Evolutionary conservation across 495 filamentous ascomycete species (phyloP).

Genomic region (Hamigera avellanea): DNA sequence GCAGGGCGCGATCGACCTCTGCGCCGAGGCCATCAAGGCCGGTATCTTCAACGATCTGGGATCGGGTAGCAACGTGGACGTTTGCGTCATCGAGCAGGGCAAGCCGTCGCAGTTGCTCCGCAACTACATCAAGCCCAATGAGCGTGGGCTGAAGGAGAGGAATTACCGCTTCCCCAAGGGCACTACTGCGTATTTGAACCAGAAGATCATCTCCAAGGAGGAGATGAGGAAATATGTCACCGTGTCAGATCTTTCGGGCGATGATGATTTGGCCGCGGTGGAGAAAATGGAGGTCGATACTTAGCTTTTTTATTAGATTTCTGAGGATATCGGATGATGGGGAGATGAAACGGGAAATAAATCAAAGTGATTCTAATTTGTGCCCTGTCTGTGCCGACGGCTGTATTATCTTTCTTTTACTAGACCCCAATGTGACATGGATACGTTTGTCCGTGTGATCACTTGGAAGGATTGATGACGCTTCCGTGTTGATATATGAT

Average conservation of each 20-base stretch:
- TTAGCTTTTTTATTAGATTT: no score
- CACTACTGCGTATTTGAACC: conserved; percentile 85
- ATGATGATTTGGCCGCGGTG: conserved; percentile 45
- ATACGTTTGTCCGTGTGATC: no score
- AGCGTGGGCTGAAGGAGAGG: conserved; percentile 79
- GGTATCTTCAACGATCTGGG: conserved; percentile 99
- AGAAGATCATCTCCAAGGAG: conserved; percentile 84
- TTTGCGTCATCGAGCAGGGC: conserved; percentile 85
- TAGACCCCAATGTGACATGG: no score
- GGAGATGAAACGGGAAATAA: no score
- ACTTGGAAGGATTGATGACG: no score
- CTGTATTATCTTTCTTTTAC: no score
- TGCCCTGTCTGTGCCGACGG: no score
- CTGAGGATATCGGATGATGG: no score
- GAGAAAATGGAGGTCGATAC: conserved; percentile 95
- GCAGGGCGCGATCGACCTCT: conserved; percentile 73
- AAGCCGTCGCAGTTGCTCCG: conserved; percentile 80
- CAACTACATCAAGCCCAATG: conserved; percentile 86
- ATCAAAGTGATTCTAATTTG: no score
- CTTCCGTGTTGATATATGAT: no score
- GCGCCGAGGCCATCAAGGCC: conserved; percentile 79
- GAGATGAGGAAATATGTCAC: conserved; percentile 93
- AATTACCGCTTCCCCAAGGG: conserved; percentile 84
- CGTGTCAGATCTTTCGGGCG: conserved; percentile 63
- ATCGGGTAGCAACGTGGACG: conserved; percentile 93